These are phyloP conservation scores for Euphorbia schlechtendalii DNA, from an alignment of 441 rosid species.

Conservation along the genomic window DNA sequence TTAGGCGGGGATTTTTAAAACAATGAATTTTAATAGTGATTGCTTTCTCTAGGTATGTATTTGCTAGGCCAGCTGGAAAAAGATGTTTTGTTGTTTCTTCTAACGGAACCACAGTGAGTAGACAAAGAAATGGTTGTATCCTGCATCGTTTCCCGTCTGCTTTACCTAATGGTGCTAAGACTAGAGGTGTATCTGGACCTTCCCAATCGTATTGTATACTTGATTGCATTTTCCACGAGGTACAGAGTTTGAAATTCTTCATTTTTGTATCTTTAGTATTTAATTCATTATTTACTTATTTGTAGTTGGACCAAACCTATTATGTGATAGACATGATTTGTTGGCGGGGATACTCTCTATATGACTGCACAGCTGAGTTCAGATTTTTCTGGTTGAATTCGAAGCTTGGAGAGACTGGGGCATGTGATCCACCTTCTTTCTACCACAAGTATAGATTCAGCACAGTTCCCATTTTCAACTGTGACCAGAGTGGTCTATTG, in stretches of 20 bases:
- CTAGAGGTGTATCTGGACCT: constrained; percentile 54
- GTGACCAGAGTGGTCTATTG: constrained; percentile 64
- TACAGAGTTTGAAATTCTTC: constrained; percentile 10
- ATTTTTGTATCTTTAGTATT: not conserved
- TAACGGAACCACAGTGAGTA: constrained; percentile 75
- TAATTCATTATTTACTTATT: not conserved
- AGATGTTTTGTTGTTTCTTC: constrained; percentile 87
- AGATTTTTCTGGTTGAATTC: constrained; percentile 88
- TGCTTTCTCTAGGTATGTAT: constrained; percentile 53
- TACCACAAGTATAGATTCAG: constrained; percentile 67
- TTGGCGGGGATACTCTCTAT: constrained; percentile 86
- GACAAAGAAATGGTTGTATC: constrained; percentile 69
- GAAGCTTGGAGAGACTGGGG: constrained; percentile 85
- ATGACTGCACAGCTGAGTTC: constrained; percentile 85
- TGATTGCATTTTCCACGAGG: constrained; percentile 97
- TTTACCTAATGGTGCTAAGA: constrained; percentile 71
- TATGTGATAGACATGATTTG: constrained; percentile 89
- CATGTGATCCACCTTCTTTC: constrained; percentile 63
- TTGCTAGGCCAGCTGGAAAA: constrained; percentile 87
- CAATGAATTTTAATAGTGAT: not conserved
- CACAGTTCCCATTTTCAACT: constrained; percentile 49
- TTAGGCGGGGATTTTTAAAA: no score
- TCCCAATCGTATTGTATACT: constrained; percentile 72
- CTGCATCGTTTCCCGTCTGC: constrained; percentile 86
- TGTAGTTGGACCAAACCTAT: constrained; percentile 65